phyloP scores from a whole-genome alignment of 2,329 filamentous ascomycete genomes.

The Coniochaeta sp. region DNA sequence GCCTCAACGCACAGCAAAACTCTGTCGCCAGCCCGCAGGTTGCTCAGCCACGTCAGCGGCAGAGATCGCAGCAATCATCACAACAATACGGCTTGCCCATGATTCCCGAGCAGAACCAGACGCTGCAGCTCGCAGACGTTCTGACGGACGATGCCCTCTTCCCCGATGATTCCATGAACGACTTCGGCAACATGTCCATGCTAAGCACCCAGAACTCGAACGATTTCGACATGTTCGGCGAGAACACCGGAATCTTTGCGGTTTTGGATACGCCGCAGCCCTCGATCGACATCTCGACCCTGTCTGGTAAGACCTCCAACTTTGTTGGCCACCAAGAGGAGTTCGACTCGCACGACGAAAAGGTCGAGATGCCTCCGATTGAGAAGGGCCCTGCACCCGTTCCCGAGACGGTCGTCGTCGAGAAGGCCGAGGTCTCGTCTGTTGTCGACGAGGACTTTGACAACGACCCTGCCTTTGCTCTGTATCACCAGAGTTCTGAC shows the following conservation, averaged over 20 bases:
- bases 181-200: not conserved
- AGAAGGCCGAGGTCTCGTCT: slow-evolving; percentile 16
- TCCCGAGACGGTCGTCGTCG: slow-evolving; percentile 13
- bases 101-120: slow-evolving; percentile 1
- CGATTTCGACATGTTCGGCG: not conserved
- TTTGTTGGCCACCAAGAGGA: slow-evolving; percentile 39
- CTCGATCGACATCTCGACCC: slow-evolving; percentile 48
- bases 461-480: slow-evolving; percentile 53
- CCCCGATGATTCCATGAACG: not conserved
- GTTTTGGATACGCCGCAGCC: slow-evolving; percentile 33
- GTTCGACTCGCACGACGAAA: slow-evolving; percentile 35
- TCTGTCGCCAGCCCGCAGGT: not conserved
- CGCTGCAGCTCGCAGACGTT: not conserved
- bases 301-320: slow-evolving; percentile 66
- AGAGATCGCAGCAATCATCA: not conserved
- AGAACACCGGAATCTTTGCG: not conserved
- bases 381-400: slow-evolving; percentile 32
- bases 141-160: not conserved
- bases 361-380: slow-evolving; percentile 48
- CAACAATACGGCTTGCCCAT: not conserved
- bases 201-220: not conserved
- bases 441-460: slow-evolving; percentile 51
- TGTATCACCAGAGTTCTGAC: slow-evolving; percentile 42
- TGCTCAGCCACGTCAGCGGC: not conserved
- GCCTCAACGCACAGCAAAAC: not conserved